These are phyloP conservation scores for Lachnellula occidentalis DNA, from an alignment of 2,329 filamentous ascomycete genomes.

Conservation along the genomic window DNA sequence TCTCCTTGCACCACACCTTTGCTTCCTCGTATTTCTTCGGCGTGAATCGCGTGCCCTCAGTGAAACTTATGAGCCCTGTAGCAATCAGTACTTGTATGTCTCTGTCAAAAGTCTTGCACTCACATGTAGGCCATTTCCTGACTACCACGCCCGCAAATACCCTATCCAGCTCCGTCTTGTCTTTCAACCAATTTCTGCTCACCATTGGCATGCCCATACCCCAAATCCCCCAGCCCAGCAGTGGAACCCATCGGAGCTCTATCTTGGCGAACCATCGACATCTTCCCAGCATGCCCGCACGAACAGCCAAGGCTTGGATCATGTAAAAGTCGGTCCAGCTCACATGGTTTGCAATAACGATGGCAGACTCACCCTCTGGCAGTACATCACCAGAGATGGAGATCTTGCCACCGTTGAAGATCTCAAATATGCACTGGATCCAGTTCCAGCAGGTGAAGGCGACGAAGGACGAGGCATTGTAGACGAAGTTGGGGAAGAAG, in stretches of 20 bases:
- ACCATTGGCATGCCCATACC: conserved; percentile 61
- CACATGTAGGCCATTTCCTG: conserved; percentile 52
- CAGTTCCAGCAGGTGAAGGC: conserved; percentile 51
- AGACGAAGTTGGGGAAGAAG: conserved; percentile 44
- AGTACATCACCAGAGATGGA: conserved; percentile 47
- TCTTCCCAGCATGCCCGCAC: conserved; percentile 52
- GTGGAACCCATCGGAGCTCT: conserved; percentile 52
- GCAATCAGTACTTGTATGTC: conserved; percentile 1
- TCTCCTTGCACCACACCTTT: conserved; percentile 46
- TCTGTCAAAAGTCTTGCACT: conserved; percentile 25
- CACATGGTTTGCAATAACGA: conserved; percentile 56
- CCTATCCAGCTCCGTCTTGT: conserved; percentile 49
- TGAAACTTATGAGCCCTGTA: conserved; percentile 59
- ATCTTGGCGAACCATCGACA: conserved; percentile 59
- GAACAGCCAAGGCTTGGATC: conserved; percentile 52
- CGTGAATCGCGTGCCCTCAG: conserved; percentile 57
- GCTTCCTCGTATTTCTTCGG: conserved; percentile 47
- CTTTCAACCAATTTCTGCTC: conserved; percentile 52
- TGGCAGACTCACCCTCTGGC: conserved; percentile 50
- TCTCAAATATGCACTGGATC: conserved; percentile 53
- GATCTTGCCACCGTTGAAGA: conserved; percentile 48
- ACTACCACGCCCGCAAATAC: conserved; percentile 51
- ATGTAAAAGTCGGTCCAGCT: conserved; percentile 61
- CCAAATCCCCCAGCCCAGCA: conserved; percentile 60
- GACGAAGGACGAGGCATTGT: conserved; percentile 49